Base-by-base conservation (phyloP, 805 yeast genomes). In the Metschnikowia hibisci region DNA sequence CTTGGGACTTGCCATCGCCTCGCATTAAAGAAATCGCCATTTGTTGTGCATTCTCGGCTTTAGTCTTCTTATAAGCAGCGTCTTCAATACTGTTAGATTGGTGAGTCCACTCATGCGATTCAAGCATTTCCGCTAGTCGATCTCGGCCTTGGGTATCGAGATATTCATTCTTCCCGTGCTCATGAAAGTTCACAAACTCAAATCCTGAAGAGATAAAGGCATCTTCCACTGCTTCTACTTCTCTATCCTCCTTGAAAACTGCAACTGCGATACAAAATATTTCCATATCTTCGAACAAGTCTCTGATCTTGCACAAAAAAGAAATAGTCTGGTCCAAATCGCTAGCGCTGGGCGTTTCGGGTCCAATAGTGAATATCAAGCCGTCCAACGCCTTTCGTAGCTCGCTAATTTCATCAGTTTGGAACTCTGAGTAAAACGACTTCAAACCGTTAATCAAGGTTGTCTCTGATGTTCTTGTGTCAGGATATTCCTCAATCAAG, bases 361-460 rank as follows among this genome's bases (percentile, higher is more conserved):
- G 39, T 45, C 67, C 62, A 11, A 76, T 29, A 1, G 77, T 69
- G 45, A 74, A 58, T 3, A 77, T 57, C 9, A 76, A 23, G 1
- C 81, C 82, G 33, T 71, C 74, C 3, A 77, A 32, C 1, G 55
- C 71, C 15, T 71, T 76, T 20, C 81, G 56, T 27, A 77, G 53
- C 41, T 75, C 81, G 18, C 45, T 51, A 44, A 57, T 62, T 30
- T 74, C 78, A 0, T 52, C 61, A 1, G 58, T 41, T 8, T 33
- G 11, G 44, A 77, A 69, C 45, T 77, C 80, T 0, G 50, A 37
- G 30, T 45, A 44, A 78, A 81, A 76, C 3, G 51, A 50, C 4
- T 52, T 48, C 4, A 20, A 54, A 44, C 29, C 58, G 45, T 3
- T 51, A 52, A 1, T 23, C 34, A 0, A 28, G 44, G 1, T 38